phyloP scores from a whole-genome alignment of 257 asterid species.

The Vinca minor region DNA sequence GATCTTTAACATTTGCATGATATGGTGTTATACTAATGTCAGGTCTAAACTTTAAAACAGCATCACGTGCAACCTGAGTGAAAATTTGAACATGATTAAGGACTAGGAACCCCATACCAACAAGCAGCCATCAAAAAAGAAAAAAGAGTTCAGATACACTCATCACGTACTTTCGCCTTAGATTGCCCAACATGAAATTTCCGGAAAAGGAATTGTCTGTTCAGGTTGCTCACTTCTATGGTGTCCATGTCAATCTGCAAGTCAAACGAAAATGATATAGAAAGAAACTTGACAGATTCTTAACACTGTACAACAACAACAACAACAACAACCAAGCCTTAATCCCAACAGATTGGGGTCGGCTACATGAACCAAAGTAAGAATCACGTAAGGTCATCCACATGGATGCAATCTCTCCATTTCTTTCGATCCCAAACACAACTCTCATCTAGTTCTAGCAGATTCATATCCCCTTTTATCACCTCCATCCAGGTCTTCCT shows the following conservation, averaged over 20 bases:
- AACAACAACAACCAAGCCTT: background rate
- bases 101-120: background rate
- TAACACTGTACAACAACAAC: background rate
- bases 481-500: too few species aligned
- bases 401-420: too few species aligned
- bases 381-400: too few species aligned
- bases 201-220: slow-evolving; percentile 90
- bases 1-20: slow-evolving; percentile 88
- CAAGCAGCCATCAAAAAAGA: slow-evolving; percentile 3
- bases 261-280: slow-evolving; percentile 15
- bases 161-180: slow-evolving; percentile 76
- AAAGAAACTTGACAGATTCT: background rate
- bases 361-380: too few species aligned
- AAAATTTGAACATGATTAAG: slow-evolving; percentile 19
- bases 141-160: background rate
- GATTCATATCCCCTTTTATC: too few species aligned
- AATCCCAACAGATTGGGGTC: too few species aligned
- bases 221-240: slow-evolving; percentile 97
- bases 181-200: slow-evolving; percentile 95
- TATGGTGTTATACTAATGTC: slow-evolving; percentile 71
- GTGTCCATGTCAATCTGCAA: slow-evolving; percentile 98
- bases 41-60: slow-evolving; percentile 87
- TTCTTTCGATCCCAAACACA: too few species aligned
- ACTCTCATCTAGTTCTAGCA: too few species aligned
- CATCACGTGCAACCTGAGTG: slow-evolving; percentile 94